These are phyloP conservation scores for Adansonia gregorii DNA, from an alignment of 441 rosid species.

Conservation along the genomic window DNA sequence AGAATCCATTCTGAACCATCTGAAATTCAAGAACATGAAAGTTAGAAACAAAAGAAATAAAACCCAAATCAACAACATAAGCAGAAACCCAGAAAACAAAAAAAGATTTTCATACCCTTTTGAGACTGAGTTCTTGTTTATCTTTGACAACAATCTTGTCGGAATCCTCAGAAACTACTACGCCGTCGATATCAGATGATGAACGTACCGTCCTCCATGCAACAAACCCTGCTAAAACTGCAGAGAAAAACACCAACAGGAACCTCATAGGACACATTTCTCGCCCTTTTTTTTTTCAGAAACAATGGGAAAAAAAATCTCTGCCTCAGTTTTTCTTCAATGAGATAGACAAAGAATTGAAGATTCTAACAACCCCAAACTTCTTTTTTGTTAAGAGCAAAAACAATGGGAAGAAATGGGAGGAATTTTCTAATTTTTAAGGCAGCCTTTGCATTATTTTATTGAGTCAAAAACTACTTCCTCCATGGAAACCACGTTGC, in stretches of 20 bases:
- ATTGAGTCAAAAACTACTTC: neutral
- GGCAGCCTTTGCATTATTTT: neutral
- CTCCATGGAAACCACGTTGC: conserved; percentile 4
- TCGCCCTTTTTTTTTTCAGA: neutral
- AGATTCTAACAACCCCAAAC: conserved; percentile 8
- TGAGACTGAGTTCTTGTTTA: conserved; percentile 46
- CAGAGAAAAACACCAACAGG: conserved; percentile 83
- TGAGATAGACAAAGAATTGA: neutral
- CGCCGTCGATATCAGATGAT: conserved; percentile 49
- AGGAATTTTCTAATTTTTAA: neutral
- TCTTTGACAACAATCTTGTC: conserved; percentile 46
- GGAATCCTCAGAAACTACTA: conserved; percentile 38
- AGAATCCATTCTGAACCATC: conserved; percentile 79
- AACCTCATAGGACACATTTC: conserved; percentile 87
- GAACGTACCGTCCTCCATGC: conserved; percentile 79
- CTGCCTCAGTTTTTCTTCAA: neutral
- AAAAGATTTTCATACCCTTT: conserved; percentile 47
- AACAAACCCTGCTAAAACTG: conserved; percentile 71
- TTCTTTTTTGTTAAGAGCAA: neutral
- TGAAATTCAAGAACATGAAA: conserved; percentile 36
- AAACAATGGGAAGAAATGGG: neutral
- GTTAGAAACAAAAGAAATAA: neutral
- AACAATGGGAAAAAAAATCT: conserved; percentile 4
- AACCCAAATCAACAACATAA: neutral
- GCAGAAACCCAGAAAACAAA: neutral